Percentiles rank a stretch among this genome's conserved stretches.
Evolutionary conservation across 208 protist species (phyloP).

Genomic region (Trypanosomatidae sp.): DNA sequence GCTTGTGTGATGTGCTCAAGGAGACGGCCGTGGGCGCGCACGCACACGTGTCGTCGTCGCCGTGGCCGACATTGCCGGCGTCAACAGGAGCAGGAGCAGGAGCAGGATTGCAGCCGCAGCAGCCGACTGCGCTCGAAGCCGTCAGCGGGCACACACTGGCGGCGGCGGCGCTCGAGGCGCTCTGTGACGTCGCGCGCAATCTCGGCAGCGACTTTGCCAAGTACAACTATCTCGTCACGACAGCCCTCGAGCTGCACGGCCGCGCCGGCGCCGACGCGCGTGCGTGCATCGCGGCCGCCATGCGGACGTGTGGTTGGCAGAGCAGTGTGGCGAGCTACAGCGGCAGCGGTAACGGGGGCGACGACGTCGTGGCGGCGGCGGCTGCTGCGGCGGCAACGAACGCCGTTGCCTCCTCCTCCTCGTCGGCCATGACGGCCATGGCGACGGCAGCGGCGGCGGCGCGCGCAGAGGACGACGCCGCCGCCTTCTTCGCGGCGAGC

Average conservation of each 20-base stretch:
- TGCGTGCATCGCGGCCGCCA: conserved; percentile 12
- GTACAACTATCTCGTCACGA: conserved; percentile 57
- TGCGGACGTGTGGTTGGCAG: too few relatives aligned
- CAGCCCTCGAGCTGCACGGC: conserved; percentile 47
- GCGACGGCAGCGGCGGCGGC: too few relatives aligned
- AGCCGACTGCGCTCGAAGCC: too few relatives aligned
- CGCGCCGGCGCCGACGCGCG: conserved; percentile 29
- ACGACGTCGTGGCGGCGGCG: conserved; percentile 22
- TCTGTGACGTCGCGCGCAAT: conserved; percentile 55
- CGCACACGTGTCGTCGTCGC: neutral
- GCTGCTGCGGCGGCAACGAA: too few relatives aligned
- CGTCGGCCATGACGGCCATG: too few relatives aligned
- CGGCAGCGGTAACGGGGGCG: too few relatives aligned
- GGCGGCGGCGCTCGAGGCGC: conserved; percentile 35
- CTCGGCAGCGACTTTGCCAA: conserved; percentile 75
- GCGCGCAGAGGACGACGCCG: too few relatives aligned
- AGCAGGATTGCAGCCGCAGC: neutral
- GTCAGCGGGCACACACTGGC: conserved; percentile 33
- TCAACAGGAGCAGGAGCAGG: neutral
- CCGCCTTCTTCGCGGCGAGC: too few relatives aligned
- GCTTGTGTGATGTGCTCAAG: conserved; percentile 62
- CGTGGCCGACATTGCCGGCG: neutral
- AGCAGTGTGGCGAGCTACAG: too few relatives aligned
- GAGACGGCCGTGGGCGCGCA: conserved; percentile 16
- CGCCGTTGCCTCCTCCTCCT: too few relatives aligned